Base-by-base conservation (phyloP, 495 filamentous ascomycete genomes). In the Gamarada debralockiae region DNA sequence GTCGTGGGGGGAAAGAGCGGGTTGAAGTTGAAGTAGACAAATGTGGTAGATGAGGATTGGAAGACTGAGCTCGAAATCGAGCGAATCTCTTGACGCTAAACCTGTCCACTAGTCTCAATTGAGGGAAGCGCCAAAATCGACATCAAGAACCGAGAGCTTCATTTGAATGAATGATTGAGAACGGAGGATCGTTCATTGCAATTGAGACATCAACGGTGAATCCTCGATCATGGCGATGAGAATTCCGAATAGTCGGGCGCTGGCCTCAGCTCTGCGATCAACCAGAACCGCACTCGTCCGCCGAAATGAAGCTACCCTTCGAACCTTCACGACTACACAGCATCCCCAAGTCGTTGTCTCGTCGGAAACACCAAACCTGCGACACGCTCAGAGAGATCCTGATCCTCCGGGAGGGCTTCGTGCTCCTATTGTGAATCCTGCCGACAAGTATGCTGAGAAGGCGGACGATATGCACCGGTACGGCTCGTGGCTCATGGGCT, bases 401-500 rank as follows among this genome's bases (percentile, higher is more conserved):
- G 60, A 59, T 51, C 24, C 44, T 37, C 51, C 51, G 21, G 59
- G 44, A 31, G 60, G 54, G 10, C 49, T 63, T 37, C 56, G 23
- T 38, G 87, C 78, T 21, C 88, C 92, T 44, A 71, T 93, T 55
- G 80, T 97, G 60, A 97, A 97, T 73, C 92, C 92, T 17, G 78
- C 86, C 66, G 92, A 97, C 77, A 96, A 93, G 69, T 93, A 92
- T 72, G 70, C 84, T 67, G 83, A 84, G 60, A 89, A 92, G 73
- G 80, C 87, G 61, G 85, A 93, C 55, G 72, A 80, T 63, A 76
- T 97, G 58, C 93, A 97, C 76, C 84, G 78, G 58, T 99, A 99
- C 66, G 95, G 95, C 58, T 83, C 93, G 65, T 99, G 96, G 74
- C 79, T 99, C 62, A 87, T 97, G 78, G 92, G 92, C 51, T 95